Evolutionary conservation across 208 protist genomes (phyloP).

Genomic region (Leishmania martiniquensis): DNA sequence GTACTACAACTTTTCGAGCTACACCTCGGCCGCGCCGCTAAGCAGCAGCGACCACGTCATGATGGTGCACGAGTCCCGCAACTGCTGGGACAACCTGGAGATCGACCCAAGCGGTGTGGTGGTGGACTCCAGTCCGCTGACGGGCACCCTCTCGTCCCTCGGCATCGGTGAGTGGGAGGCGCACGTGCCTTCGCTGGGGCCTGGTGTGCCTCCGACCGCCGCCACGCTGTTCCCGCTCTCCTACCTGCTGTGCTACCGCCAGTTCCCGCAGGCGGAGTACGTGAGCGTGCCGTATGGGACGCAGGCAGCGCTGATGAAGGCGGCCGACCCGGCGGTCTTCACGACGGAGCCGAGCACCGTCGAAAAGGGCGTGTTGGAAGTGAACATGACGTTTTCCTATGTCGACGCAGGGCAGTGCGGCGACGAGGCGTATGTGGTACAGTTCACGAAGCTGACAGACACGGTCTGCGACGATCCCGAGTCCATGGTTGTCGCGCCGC

Average conservation of each 20-base stretch:
- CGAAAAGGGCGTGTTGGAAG: slow-evolving; percentile 56
- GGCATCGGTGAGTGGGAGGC: slow-evolving; percentile 44
- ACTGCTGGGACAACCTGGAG: slow-evolving; percentile 75
- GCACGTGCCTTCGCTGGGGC: slow-evolving; percentile 86
- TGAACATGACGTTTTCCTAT: slow-evolving; percentile 61
- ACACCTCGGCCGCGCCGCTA: slow-evolving; percentile 34
- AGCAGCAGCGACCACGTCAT: slow-evolving; percentile 56
- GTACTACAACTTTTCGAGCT: slow-evolving; percentile 51
- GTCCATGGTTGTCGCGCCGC: slow-evolving; percentile 37
- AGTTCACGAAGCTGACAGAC: slow-evolving; percentile 61
- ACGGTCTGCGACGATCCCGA: slow-evolving; percentile 66
- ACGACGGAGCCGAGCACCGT: slow-evolving; percentile 53
- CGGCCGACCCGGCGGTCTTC: slow-evolving; percentile 62
- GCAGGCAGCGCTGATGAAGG: slow-evolving; percentile 14
- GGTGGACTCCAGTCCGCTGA: slow-evolving; percentile 32
- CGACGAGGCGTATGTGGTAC: slow-evolving; percentile 80
- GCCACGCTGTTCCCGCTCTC: slow-evolving; percentile 60
- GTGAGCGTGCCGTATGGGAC: slow-evolving; percentile 57
- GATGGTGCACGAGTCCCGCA: slow-evolving; percentile 57
- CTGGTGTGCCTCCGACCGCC: slow-evolving; percentile 37
- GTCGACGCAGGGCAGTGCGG: slow-evolving; percentile 32
- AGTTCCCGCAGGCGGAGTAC: slow-evolving; percentile 73
- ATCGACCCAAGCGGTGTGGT: slow-evolving; percentile 39
- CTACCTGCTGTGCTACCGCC: slow-evolving; percentile 84
- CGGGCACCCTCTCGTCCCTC: slow-evolving; percentile 9